Evolutionary conservation across 1,139 yeast species (phyloP).

Genomic region (Magnusiomyces clavatus): DNA sequence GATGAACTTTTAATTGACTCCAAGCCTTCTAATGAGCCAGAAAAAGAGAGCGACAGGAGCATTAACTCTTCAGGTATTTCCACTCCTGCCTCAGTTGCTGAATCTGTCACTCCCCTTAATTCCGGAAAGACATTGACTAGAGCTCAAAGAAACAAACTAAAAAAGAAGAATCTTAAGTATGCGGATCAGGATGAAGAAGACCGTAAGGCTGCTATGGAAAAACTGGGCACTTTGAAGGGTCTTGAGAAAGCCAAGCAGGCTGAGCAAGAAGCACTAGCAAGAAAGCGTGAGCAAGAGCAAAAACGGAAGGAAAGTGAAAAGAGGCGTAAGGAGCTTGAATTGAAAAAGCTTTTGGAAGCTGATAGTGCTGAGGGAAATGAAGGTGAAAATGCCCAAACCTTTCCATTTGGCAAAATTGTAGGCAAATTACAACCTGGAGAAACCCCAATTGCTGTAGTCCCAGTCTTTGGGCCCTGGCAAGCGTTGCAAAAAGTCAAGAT

Average conservation of each 20-base stretch:
- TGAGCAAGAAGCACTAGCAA: conserved; percentile 25
- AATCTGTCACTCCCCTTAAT: neutral
- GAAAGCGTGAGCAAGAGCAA: conserved; percentile 20
- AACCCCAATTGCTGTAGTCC: conserved; percentile 54
- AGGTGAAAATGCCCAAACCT: conserved; percentile 21
- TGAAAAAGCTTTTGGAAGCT: conserved; percentile 33
- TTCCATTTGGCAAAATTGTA: conserved; percentile 29
- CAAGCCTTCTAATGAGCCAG: conserved; percentile 10
- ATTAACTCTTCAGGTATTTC: conserved; percentile 6
- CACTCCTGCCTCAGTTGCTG: neutral
- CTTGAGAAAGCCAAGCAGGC: conserved; percentile 36
- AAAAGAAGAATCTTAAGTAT: conserved; percentile 75
- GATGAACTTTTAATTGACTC: conserved; percentile 1
- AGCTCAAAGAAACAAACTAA: conserved; percentile 78
- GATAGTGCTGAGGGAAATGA: conserved; percentile 30
- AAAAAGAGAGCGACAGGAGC: neutral
- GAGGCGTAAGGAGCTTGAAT: conserved; percentile 43
- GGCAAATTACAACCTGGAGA: conserved; percentile 33
- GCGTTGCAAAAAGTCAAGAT: conserved; percentile 68
- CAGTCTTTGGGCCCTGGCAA: conserved; percentile 91
- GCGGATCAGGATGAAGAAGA: conserved; percentile 88
- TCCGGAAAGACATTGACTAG: conserved; percentile 37
- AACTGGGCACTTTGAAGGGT: conserved; percentile 75
- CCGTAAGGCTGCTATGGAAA: conserved; percentile 61
- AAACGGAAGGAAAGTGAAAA: conserved; percentile 32